phyloP scores from a whole-genome alignment of 1,139 yeast species.

The Lodderomyces jiufengensis region DNA sequence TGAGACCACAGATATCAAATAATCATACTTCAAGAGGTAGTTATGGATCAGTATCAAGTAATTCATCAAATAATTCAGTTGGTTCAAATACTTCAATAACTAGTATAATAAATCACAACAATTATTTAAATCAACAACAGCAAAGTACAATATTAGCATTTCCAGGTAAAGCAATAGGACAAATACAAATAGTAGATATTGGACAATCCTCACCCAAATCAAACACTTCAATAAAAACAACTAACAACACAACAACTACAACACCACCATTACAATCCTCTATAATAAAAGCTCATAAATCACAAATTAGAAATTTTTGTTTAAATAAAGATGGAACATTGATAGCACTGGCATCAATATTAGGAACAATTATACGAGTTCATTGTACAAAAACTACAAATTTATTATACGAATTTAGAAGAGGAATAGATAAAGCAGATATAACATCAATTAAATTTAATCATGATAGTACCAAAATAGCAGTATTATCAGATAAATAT shows the following conservation, averaged over 20 bases:
- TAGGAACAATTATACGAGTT: slow-evolving; percentile 81
- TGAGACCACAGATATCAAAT: no score
- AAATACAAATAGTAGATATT: slow-evolving; percentile 72
- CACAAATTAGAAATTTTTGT: slow-evolving; percentile 63
- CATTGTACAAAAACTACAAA: slow-evolving; percentile 76
- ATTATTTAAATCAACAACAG: background rate
- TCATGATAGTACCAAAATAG: slow-evolving; percentile 69
- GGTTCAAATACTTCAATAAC: background rate
- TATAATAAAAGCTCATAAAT: slow-evolving; percentile 80
- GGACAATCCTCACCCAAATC: slow-evolving; percentile 21
- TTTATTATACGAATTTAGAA: slow-evolving; percentile 72
- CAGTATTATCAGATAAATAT: slow-evolving; percentile 83
- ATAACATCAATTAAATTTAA: slow-evolving; percentile 83
- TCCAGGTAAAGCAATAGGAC: slow-evolving; percentile 70
- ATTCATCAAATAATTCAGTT: slow-evolving; percentile 5
- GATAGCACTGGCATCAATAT: slow-evolving; percentile 83
- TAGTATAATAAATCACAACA: slow-evolving; percentile 1
- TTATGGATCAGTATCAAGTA: slow-evolving; percentile 1
- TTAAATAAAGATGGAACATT: slow-evolving; percentile 70
- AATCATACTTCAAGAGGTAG: slow-evolving; percentile 1
- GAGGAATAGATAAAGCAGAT: slow-evolving; percentile 83
- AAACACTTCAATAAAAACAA: background rate
- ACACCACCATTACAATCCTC: slow-evolving; percentile 32
- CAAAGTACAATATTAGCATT: slow-evolving; percentile 51
- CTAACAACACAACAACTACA: slow-evolving; percentile 52